phyloP scores from a whole-genome alignment of 257 asterid genomes.

The Mitragyna speciosa region DNA sequence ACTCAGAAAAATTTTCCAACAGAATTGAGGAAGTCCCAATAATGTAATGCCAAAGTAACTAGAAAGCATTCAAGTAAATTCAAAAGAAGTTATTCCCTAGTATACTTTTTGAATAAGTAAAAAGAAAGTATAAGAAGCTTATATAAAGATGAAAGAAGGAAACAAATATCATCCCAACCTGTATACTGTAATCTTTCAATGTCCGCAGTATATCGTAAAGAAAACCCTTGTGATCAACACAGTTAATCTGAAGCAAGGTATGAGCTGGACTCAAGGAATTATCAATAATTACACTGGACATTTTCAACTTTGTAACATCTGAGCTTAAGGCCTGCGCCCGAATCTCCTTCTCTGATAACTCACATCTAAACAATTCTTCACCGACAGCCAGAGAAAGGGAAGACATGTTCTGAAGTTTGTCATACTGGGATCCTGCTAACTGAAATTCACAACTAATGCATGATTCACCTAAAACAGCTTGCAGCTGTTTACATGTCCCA shows the following conservation, averaged over 20 bases:
- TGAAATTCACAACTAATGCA: conserved; percentile 72
- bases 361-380: conserved; percentile 65
- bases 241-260: conserved; percentile 78
- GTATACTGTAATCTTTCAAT: conserved; percentile 68
- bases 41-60: background rate
- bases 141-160: background rate
- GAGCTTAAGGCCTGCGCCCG: conserved; percentile 64
- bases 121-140: background rate
- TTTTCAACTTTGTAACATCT: conserved; percentile 56
- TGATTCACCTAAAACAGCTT: conserved; percentile 65
- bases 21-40: background rate
- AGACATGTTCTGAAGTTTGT: conserved; percentile 44
- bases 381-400: conserved; percentile 52
- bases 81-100: background rate
- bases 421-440: conserved; percentile 55
- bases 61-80: background rate
- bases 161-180: conserved; percentile 36
- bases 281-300: conserved; percentile 56
- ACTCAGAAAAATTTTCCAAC: background rate
- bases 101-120: background rate
- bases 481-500: conserved; percentile 47
- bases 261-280: conserved; percentile 83
- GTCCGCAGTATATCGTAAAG: conserved; percentile 77
- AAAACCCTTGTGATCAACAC: conserved; percentile 80
- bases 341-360: conserved; percentile 54